Evolutionary conservation across 768 basidiomycete species (phyloP).

Genomic region (Suillus discolor): DNA sequence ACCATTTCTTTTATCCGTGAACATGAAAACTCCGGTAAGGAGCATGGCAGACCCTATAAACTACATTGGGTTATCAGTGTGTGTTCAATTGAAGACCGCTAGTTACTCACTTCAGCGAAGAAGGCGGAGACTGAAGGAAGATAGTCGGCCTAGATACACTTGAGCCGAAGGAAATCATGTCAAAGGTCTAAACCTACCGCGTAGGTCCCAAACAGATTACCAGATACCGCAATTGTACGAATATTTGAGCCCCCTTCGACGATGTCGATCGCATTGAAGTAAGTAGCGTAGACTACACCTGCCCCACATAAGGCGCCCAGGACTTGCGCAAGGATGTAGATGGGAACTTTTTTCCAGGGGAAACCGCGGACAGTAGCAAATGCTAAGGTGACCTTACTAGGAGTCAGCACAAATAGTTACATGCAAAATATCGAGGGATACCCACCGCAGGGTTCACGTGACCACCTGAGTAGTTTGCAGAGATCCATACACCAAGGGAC

Average conservation of each 20-base stretch:
- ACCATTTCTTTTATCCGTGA: constrained; percentile 51
- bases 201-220: constrained; percentile 55
- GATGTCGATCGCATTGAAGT: constrained; percentile 59
- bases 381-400: constrained; percentile 56
- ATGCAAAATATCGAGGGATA: constrained; percentile 2
- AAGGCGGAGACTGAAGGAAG: constrained; percentile 42
- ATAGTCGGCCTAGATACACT: constrained; percentile 28
- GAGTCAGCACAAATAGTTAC: background rate
- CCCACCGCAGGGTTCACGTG: constrained; percentile 68
- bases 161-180: constrained; percentile 5
- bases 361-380: constrained; percentile 68
- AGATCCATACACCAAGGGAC: constrained; percentile 67
- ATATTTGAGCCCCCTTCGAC: constrained; percentile 51
- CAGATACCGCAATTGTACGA: constrained; percentile 51
- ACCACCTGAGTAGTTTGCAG: constrained; percentile 64
- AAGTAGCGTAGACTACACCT: constrained; percentile 55
- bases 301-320: constrained; percentile 56
- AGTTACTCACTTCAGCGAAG: constrained; percentile 38
- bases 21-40: constrained; percentile 50
- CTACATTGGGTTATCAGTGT: constrained; percentile 23
- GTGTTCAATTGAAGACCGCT: background rate
- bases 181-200: constrained; percentile 38
- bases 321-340: constrained; percentile 58
- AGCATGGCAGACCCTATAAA: constrained; percentile 54
- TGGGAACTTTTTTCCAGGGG: constrained; percentile 74